These are phyloP conservation scores for Aspergillus tanneri DNA, from an alignment of 2,329 filamentous ascomycete genomes.

Conservation along the genomic window DNA sequence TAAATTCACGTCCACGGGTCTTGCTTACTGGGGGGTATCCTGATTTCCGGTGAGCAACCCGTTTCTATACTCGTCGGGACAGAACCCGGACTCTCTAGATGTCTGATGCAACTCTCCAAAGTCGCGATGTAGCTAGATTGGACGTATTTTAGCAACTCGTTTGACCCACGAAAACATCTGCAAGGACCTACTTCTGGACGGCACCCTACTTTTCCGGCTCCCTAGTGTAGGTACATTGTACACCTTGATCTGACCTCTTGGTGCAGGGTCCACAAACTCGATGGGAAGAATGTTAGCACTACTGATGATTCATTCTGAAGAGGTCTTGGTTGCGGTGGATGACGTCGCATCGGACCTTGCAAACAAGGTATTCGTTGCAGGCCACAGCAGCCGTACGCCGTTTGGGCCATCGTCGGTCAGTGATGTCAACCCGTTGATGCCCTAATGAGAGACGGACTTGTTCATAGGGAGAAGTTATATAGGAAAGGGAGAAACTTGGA, in stretches of 20 bases:
- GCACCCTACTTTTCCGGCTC: constrained; percentile 30
- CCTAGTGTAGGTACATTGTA: constrained; percentile 28
- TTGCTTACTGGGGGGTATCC: constrained; percentile 12
- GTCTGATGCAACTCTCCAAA: constrained; percentile 28
- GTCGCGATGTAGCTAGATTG: constrained; percentile 28
- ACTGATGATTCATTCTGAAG: neutral
- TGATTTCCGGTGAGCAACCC: constrained; percentile 1
- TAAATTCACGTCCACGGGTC: no score
- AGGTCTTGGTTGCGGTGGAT: constrained; percentile 14
- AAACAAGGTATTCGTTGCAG: constrained; percentile 20
- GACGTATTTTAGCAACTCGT: neutral
- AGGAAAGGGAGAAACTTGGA: neutral
- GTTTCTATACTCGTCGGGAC: neutral
- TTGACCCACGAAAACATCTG: neutral
- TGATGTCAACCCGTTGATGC: no score
- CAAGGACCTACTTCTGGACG: constrained; percentile 21
- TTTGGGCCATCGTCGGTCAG: constrained; percentile 10
- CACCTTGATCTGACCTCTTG: constrained; percentile 19
- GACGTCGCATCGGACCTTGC: constrained; percentile 23
- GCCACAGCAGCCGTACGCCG: constrained; percentile 21
- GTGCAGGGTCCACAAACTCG: constrained; percentile 34
- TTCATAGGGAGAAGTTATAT: neutral
- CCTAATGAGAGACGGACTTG: no score
- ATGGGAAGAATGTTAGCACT: constrained; percentile 1
- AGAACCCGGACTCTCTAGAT: constrained; percentile 21